These are phyloP conservation scores for Dendrothele bispora DNA, from an alignment of 768 basidiomycete species.

Conservation along the genomic window DNA sequence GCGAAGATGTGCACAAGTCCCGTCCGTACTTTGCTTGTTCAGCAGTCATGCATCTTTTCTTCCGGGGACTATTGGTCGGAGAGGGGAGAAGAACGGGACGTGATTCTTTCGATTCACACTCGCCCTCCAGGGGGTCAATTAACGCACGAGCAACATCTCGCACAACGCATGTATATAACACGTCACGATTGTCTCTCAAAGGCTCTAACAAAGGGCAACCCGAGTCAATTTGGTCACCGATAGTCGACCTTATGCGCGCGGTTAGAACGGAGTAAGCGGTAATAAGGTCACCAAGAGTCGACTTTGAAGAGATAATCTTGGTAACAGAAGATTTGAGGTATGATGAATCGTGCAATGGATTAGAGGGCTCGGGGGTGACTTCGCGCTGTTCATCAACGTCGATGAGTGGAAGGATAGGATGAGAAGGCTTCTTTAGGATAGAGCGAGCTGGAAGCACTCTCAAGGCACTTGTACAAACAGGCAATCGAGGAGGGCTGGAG, in stretches of 20 bases:
- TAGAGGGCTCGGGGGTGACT: constrained; percentile 73
- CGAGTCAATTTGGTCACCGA: constrained; percentile 48
- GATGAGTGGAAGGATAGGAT: constrained; percentile 37
- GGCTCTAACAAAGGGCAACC: constrained; percentile 77
- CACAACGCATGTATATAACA: constrained; percentile 57
- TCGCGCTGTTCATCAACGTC: constrained; percentile 54
- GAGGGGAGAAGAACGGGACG: constrained; percentile 53
- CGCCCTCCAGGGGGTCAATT: constrained; percentile 50
- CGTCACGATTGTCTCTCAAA: constrained; percentile 50
- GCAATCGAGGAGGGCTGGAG: constrained; percentile 23
- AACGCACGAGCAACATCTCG: constrained; percentile 70
- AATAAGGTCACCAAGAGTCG: constrained; percentile 58
- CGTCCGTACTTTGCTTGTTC: constrained; percentile 79
- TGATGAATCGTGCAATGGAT: constrained; percentile 59
- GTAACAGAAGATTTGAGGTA: constrained; percentile 70
- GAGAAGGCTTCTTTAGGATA: constrained; percentile 63
- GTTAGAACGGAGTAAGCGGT: constrained; percentile 74
- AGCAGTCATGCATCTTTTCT: constrained; percentile 69
- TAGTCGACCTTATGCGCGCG: constrained; percentile 55
- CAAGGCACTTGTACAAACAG: constrained; percentile 29
- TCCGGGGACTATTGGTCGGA: constrained; percentile 66
- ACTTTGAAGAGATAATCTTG: constrained; percentile 50
- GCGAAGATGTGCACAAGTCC: constrained; percentile 73
- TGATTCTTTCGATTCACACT: constrained; percentile 21
- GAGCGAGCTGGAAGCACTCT: constrained; percentile 55